Evolutionary conservation across 768 basidiomycete genomes (phyloP).

Genomic region (Hemileccinum impolitum): DNA sequence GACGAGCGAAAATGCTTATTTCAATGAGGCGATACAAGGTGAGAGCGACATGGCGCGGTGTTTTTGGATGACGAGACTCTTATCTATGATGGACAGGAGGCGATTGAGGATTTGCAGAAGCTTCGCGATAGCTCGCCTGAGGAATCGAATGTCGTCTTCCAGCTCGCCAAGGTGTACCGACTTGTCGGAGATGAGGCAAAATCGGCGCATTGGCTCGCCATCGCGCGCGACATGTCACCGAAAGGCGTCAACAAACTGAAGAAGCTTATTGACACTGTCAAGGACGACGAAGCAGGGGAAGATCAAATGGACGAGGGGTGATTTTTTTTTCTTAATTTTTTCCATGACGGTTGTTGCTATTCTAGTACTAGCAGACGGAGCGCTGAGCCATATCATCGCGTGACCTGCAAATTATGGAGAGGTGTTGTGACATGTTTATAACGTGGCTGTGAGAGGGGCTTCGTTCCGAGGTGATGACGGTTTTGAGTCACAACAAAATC

Average conservation of each 20-base stretch:
- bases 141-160: constrained; percentile 95
- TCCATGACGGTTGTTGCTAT: no score
- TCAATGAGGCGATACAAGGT: constrained; percentile 81
- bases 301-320: constrained; percentile 78
- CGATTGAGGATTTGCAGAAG: constrained; percentile 75
- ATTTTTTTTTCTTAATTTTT: constrained; percentile 13
- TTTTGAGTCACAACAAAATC: constrained; percentile 34
- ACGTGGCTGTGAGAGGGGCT: constrained; percentile 29
- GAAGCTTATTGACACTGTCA: constrained; percentile 68
- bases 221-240: constrained; percentile 92
- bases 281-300: constrained; percentile 54
- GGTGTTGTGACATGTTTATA: constrained; percentile 22
- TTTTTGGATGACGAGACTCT: constrained; percentile 14
- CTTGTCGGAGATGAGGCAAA: constrained; percentile 73
- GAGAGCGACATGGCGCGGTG: constrained; percentile 31
- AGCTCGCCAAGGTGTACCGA: constrained; percentile 90
- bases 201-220: constrained; percentile 81
- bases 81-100: constrained; percentile 51
- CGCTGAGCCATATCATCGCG: constrained; percentile 17
- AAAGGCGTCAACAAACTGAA: constrained; percentile 83
- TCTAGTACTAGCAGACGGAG: no score
- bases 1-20: constrained; percentile 88
- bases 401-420: constrained; percentile 14
- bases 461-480: constrained; percentile 28
- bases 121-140: constrained; percentile 84